A percentile compares a stretch with the other conserved stretches of the same genome.
Conservation (phyloP, 331 rosid genomes). For the Pyracantha coccinea region DNA sequence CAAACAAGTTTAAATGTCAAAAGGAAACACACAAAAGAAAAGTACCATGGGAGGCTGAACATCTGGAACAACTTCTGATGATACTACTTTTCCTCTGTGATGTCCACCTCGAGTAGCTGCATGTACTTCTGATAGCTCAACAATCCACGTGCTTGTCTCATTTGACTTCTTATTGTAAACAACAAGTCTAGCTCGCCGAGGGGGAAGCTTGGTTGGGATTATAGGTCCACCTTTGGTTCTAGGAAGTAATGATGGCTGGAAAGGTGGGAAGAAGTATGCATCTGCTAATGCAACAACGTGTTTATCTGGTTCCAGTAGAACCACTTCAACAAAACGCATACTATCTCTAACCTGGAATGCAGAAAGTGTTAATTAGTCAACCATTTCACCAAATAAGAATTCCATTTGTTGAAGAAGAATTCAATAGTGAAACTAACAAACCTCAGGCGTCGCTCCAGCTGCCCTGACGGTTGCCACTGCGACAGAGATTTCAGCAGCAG, state of each 20-base stretch:
- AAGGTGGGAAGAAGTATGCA: slow-evolving; percentile 94
- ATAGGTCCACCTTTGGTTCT: slow-evolving; percentile 79
- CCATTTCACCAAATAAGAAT: background rate
- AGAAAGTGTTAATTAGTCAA: background rate
- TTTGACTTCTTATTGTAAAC: slow-evolving; percentile 84
- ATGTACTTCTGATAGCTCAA: slow-evolving; percentile 87
- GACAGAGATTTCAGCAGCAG: slow-evolving; percentile 87
- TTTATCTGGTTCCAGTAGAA: slow-evolving; percentile 78
- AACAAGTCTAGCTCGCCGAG: slow-evolving; percentile 84
- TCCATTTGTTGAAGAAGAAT: no score
- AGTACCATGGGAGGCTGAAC: slow-evolving; percentile 98
- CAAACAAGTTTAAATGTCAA: background rate
- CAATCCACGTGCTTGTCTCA: slow-evolving; percentile 69
- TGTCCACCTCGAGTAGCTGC: slow-evolving; percentile 98
- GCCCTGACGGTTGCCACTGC: slow-evolving; percentile 95
- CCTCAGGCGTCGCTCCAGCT: slow-evolving; percentile 99
- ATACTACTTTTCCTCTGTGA: slow-evolving; percentile 92
- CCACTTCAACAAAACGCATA: slow-evolving; percentile 92
- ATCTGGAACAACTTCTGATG: slow-evolving; percentile 71
- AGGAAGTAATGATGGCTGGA: slow-evolving; percentile 91
- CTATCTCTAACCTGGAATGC: slow-evolving; percentile 76
- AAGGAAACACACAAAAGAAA: background rate
- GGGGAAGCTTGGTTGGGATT: slow-evolving; percentile 86
- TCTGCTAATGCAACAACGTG: slow-evolving; percentile 90
- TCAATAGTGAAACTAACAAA: slow-evolving; percentile 18